Evolutionary conservation across 768 basidiomycete species (phyloP).

Genomic region (Lactarius indigo): DNA sequence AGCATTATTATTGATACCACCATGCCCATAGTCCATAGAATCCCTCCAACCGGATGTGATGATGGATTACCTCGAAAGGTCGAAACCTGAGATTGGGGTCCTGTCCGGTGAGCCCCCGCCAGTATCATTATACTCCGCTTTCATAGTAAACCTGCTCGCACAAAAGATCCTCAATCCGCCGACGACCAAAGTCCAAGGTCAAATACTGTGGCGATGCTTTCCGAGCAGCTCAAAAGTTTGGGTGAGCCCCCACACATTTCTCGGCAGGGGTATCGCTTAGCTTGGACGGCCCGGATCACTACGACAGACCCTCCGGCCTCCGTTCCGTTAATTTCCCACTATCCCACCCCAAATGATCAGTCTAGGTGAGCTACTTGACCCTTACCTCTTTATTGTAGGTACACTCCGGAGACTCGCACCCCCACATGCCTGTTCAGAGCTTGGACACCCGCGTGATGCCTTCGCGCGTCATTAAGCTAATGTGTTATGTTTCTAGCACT

Average conservation of each 20-base stretch:
- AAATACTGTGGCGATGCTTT: too few relatives aligned
- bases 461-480: not conserved
- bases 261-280: not conserved
- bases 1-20: not conserved
- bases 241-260: not conserved
- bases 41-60: not conserved
- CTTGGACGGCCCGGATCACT: not conserved
- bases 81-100: not conserved
- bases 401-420: not conserved
- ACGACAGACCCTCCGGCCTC: not conserved
- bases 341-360: not conserved
- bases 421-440: not conserved
- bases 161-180: too few relatives aligned
- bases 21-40: not conserved
- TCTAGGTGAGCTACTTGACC: not conserved
- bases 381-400: not conserved
- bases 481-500: not conserved
- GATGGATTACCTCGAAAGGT: not conserved
- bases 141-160: not conserved
- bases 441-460: not conserved
- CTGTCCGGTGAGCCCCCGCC: not conserved
- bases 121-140: not conserved
- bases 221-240: not conserved
- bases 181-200: too few relatives aligned
- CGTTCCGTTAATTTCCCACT: not conserved